Base-by-base conservation (phyloP, 306 rosid genomes). In the Fagus sylvatica region DNA sequence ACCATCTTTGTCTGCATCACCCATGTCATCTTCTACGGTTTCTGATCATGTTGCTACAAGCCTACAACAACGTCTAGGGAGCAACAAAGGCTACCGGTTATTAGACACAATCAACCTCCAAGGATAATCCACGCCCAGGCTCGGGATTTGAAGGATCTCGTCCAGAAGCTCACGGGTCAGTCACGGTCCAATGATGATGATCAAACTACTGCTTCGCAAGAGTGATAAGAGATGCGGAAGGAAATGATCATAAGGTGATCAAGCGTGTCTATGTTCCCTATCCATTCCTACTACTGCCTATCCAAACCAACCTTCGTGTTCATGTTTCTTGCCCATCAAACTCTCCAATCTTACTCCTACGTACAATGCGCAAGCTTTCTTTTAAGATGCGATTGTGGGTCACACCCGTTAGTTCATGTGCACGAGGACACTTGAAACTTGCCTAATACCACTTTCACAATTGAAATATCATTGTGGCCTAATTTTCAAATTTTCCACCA, bases 141-240 rank as follows among this genome's bases (percentile, higher is more conserved):
- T 0, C 84, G 85, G 8, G 90, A 94, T 53, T 94, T 94, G 87
- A 94, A 89, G 97, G 86, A 92, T 34, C 76, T 94, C n/a, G 98
- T 94, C 40, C 97, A 94, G n/a, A 91, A 86, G 67, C 98, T 94
- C 61, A 94, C 98, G 7, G 98, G 98, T 13, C 74, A 16, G 76
- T 80, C 88, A 0, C 34, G 61, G 11, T 51, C 86, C 40, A 56
- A 57, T 2, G 19, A 69, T 53, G 65, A 40, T 17, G 15, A 40
- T 1, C 67, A 30, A 1, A 40, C 79, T 22, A 22, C 28, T 22
- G 28, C 28, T 22, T 5, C 75, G 65, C 8, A 78, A 78, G 53
- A 51, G 48, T 2, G 9, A 19, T n/a, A 55, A n/a, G 32, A 53
- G 10, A 3, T 3, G 6, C 7, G 61, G 67, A 60, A 32, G 40